These are phyloP conservation scores for Hymenoscyphus occultus DNA, from an alignment of 2,329 filamentous ascomycete species.

Conservation along the genomic window DNA sequence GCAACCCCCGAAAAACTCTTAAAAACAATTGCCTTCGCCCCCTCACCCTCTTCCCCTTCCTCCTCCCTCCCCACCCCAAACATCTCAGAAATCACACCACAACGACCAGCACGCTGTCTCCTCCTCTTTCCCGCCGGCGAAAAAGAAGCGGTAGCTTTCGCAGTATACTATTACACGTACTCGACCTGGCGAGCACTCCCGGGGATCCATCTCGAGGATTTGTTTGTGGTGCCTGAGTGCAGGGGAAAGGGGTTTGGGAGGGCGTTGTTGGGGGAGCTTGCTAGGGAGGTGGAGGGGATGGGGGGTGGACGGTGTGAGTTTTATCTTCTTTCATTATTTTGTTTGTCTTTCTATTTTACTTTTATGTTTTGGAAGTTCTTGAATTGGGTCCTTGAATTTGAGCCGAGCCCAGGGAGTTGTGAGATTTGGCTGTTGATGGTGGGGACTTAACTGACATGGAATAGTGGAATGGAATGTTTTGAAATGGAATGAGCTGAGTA, in stretches of 20 bases:
- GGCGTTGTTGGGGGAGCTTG: constrained; percentile 69
- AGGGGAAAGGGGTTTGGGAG: constrained; percentile 79
- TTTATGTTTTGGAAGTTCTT: too few species aligned
- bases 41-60: constrained; percentile 44
- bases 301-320: constrained; percentile 56
- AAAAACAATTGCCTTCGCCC: constrained; percentile 75
- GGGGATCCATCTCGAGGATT: constrained; percentile 89
- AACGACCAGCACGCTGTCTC: constrained; percentile 63
- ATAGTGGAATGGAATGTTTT: constrained; percentile 82
- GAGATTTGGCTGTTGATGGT: too few species aligned
- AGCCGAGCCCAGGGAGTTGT: too few species aligned
- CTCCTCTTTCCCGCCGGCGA: not conserved
- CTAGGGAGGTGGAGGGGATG: constrained; percentile 72
- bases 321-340: not conserved
- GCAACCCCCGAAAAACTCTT: constrained; percentile 71
- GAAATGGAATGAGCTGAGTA: constrained; percentile 89
- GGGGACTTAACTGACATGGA: not conserved
- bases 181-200: constrained; percentile 86
- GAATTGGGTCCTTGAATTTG: too few species aligned
- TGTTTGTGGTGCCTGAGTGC: constrained; percentile 73
- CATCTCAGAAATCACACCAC: constrained; percentile 43
- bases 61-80: constrained; percentile 14
- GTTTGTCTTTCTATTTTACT: not conserved
- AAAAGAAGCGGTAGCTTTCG: constrained; percentile 63
- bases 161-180: constrained; percentile 94